These are phyloP conservation scores for Forsythia suspensa DNA, from an alignment of 257 asterid genomes.

Conservation along the genomic window DNA sequence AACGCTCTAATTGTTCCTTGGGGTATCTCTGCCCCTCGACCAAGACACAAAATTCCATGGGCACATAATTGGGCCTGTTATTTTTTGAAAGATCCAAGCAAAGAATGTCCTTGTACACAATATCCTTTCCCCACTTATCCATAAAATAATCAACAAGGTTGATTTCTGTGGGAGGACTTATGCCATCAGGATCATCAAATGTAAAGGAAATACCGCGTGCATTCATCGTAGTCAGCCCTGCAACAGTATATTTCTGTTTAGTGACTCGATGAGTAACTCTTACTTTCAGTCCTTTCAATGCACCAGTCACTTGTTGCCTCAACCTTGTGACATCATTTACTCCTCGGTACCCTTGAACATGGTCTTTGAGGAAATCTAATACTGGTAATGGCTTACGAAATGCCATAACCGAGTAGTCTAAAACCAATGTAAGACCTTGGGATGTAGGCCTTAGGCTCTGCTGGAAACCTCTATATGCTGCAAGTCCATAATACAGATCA, in stretches of 20 bases:
- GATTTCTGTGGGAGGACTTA: neutral
- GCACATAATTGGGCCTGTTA: constrained; percentile 47
- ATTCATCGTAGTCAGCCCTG: neutral
- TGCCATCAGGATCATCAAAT: constrained; percentile 29
- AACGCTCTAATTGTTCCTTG: constrained; percentile 52
- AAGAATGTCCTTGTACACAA: constrained; percentile 45
- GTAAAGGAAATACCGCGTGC: constrained; percentile 25
- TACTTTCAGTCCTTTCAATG: constrained; percentile 46
- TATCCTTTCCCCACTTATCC: constrained; percentile 49
- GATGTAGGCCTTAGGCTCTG: constrained; percentile 63
- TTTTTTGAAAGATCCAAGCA: constrained; percentile 57
- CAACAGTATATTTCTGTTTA: constrained; percentile 33
- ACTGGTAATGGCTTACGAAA: constrained; percentile 63
- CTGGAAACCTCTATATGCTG: constrained; percentile 64
- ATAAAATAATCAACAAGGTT: constrained; percentile 48
- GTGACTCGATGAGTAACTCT: constrained; percentile 35
- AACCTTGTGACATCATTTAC: constrained; percentile 25
- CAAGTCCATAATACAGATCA: constrained; percentile 55
- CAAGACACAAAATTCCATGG: constrained; percentile 70
- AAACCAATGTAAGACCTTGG: constrained; percentile 62
- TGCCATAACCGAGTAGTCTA: constrained; percentile 62
- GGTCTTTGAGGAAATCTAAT: constrained; percentile 39
- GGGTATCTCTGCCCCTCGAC: constrained; percentile 63
- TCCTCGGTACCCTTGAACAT: constrained; percentile 18
- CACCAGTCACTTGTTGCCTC: constrained; percentile 26